A percentile compares a stretch with the other conserved stretches of the same genome.
Conservation (phyloP, 2,329 filamentous ascomycete genomes). For the Fusarium oxysporum region DNA sequence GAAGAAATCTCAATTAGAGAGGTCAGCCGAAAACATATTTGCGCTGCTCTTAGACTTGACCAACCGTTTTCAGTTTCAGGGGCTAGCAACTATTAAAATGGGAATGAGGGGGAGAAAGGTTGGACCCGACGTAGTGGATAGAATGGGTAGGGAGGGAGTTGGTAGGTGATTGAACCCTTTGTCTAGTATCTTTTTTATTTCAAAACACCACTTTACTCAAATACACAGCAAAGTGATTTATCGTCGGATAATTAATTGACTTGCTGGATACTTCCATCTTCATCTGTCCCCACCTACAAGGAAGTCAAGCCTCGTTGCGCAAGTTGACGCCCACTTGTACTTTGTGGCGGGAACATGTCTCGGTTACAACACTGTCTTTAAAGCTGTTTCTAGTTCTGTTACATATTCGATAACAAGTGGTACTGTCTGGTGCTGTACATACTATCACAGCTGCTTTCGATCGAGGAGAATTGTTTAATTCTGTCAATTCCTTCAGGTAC, state of each 20-base stretch:
- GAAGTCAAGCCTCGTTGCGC: conserved; percentile 15
- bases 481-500: conserved; percentile 2
- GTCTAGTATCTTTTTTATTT: neutral
- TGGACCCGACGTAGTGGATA: conserved; percentile 26
- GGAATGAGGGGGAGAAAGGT: conserved; percentile 9
- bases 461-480: conserved; percentile 14
- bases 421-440: conserved; percentile 5
- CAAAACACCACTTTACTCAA: neutral
- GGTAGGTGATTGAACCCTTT: conserved; percentile 12
- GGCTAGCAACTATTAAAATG: conserved; percentile 1
- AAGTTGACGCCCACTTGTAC: conserved; percentile 18
- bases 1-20: neutral
- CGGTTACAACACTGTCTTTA: conserved; percentile 42
- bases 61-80: conserved; percentile 24
- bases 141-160: neutral
- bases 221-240: neutral
- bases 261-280: neutral
- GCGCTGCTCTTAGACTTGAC: neutral
- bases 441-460: conserved; percentile 10
- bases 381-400: conserved; percentile 33
- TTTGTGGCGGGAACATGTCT: conserved; percentile 55
- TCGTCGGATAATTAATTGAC: neutral
- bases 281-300: neutral
- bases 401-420: neutral
- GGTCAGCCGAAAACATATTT: neutral